Evolutionary conservation across 805 yeast species (phyloP).

Genomic region (Kodamaea restingae): DNA sequence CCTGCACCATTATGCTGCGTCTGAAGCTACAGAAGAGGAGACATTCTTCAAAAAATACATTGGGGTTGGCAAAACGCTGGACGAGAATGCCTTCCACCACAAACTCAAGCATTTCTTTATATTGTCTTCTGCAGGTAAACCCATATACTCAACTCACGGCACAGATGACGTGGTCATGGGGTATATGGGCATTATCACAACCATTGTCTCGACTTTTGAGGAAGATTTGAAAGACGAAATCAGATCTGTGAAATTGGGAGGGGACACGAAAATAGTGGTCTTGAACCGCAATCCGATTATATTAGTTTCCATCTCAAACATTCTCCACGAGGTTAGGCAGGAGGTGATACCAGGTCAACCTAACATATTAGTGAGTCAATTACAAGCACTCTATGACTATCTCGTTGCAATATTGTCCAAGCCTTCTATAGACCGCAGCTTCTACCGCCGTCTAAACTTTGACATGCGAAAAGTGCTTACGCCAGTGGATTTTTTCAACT

Average conservation of each 20-base stretch:
- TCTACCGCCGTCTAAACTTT: constrained; percentile 68
- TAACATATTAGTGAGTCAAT: constrained; percentile 41
- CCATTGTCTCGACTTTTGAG: constrained; percentile 69
- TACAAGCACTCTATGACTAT: constrained; percentile 71
- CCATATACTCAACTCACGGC: constrained; percentile 76
- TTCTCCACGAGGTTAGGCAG: constrained; percentile 42
- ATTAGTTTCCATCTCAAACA: constrained; percentile 62
- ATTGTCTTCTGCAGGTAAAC: constrained; percentile 82
- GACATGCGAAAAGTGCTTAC: constrained; percentile 76
- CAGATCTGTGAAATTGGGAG: constrained; percentile 49
- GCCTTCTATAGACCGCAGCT: constrained; percentile 67
- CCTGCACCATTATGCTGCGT: background rate
- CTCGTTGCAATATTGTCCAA: constrained; percentile 79
- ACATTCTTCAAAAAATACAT: constrained; percentile 17
- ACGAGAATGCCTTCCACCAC: constrained; percentile 18
- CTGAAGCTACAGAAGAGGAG: constrained; percentile 7
- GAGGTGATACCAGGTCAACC: constrained; percentile 11
- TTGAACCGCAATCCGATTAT: constrained; percentile 65
- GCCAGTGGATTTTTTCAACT: constrained; percentile 65
- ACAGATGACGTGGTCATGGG: constrained; percentile 62
- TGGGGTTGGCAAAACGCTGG: constrained; percentile 14
- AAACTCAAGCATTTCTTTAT: constrained; percentile 70
- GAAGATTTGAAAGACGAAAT: constrained; percentile 37
- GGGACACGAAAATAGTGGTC: constrained; percentile 51
- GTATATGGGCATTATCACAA: constrained; percentile 76